Conservation (phyloP, 2,329 filamentous ascomycete species). For the Hirsutella thompsonii region DNA sequence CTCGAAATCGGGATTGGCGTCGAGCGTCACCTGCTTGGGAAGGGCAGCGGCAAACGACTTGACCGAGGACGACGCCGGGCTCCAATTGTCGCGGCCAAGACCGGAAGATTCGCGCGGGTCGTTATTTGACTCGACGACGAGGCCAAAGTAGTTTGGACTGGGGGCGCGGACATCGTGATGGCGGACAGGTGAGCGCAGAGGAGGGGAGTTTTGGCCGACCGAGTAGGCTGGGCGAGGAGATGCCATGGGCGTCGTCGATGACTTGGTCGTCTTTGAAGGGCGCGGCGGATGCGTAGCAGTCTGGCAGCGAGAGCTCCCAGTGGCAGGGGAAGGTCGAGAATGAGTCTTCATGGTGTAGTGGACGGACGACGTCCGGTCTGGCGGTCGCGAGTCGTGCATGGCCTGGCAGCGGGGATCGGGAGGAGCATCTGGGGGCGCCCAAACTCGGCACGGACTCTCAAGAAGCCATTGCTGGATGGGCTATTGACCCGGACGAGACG, state of each 20-base stretch:
- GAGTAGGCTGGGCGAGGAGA: slow-evolving; percentile 40
- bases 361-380: slow-evolving; percentile 21
- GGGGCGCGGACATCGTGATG: slow-evolving; percentile 30
- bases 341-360: slow-evolving; percentile 35
- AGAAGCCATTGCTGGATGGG: neutral
- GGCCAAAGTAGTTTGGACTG: slow-evolving; percentile 81
- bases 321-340: slow-evolving; percentile 21
- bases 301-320: slow-evolving; percentile 19
- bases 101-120: slow-evolving; percentile 52
- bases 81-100: slow-evolving; percentile 61
- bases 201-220: slow-evolving; percentile 40
- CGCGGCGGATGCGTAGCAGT: slow-evolving; percentile 29
- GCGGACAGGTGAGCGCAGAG: slow-evolving; percentile 32
- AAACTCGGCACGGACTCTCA: neutral
- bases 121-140: slow-evolving; percentile 48
- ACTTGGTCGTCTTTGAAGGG: slow-evolving; percentile 22
- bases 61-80: slow-evolving; percentile 56
- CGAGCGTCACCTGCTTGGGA: slow-evolving; percentile 56
- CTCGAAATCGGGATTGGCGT: slow-evolving; percentile 72
- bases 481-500: neutral
- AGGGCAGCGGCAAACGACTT: slow-evolving; percentile 56
- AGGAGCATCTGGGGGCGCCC: neutral
- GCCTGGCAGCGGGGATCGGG: slow-evolving; percentile 1
- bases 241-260: slow-evolving; percentile 37
- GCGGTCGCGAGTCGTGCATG: slow-evolving; percentile 20